Evolutionary conservation across 2,329 filamentous ascomycete genomes (phyloP), one percentile per base, ranked within the genome.

Genomic region (Helotiales sp.): DNA sequence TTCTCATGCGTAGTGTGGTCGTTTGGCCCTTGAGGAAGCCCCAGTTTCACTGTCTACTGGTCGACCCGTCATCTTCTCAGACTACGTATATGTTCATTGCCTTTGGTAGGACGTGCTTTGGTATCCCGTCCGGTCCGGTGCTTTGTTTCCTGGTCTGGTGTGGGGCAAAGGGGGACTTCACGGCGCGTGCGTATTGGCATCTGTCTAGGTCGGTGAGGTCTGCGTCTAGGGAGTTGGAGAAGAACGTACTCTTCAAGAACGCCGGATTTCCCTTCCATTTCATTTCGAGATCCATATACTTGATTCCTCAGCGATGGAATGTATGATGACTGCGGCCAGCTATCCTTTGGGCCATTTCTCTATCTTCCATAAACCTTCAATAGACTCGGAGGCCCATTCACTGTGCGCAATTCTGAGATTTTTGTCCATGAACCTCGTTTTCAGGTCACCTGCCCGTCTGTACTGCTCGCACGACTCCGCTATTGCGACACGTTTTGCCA

Each of bases 11-110:
- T 10, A 32, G 30, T 32, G 30, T 32, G 30, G 70, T 70, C 6
- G 49, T 34, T 15, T 65, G 50, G 37, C 67, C 52, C 15, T 32
- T 68, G 24, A 74, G 68, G 59, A 69, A 74, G 65, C 62, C 65
- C 13, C 45, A 45, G 69, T 22, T 28, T 20, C 34, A 66, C 60
- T 34, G 13, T 58, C 55, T n/a, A 40, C 30, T 60, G 50, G 26
- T 43, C 6, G 65, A 55, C 52, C 28, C 57, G 20, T 22, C 65
- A 28, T 54, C 69, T 70, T 26, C 60, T 60, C 6, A 71, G 43
- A 43, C 68, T 70, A 47, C 71, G 62, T 52, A 72, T 32, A n/a
- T n/a, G n/a, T n/a, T n/a, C n/a, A n/a, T n/a, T n/a, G n/a, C n/a
- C n/a, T n/a, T n/a, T n/a, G n/a, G n/a, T n/a, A n/a, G n/a, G n/a